Evolutionary conservation across 2,329 filamentous ascomycete species (phyloP), one percentile per base, ranked within the genome.

Genomic region (Diaporthe sp.): DNA sequence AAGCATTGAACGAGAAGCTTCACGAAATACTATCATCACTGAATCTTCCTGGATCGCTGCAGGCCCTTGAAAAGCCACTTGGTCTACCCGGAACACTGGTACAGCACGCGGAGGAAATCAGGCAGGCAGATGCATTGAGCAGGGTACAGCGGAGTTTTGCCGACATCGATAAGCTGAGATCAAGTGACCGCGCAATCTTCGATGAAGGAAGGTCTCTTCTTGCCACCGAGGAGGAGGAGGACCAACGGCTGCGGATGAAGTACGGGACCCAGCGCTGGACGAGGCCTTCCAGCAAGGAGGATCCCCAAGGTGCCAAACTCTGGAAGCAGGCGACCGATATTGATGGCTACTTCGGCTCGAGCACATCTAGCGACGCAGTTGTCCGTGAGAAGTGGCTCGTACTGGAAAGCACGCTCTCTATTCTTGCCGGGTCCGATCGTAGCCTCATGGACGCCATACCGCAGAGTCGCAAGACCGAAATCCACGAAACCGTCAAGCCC

Each of bases 11-110:
- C 0, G 92, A 93, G 76, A 92, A 92, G 77, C 88, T 98, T 0
- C 94, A 98, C 80, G 92, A 95, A 79, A 86, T 96, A 0, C 86
- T 98, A 31, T 92, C 94, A 25, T 96, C 94, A 0, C 87, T 98
- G 20, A 97, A 97, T 75, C 90, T 99, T 0, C 97, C 97, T 0
- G 97, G 97, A 0, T 98, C 96, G 1, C 85, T 99, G 5, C 97
- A 99, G 82, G 97, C 97, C 0, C 88, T 98, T 1, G 97, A 99
- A 82, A 98, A 98, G 82, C 97, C 97, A 0, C 88, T 99, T 0
- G 97, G 97, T 0, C 85, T 99, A 5, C 97, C 97, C 0, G 94
- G 95, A 0, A 94, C 92, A 22, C 85, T 99, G 2, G 90, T 95
- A 3, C 94, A 97, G 31, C 97, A 98, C 80, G 96, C 96, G 0